These are phyloP conservation scores for Mentha longifolia DNA, from an alignment of 257 asterid genomes.

Conservation along the genomic window DNA sequence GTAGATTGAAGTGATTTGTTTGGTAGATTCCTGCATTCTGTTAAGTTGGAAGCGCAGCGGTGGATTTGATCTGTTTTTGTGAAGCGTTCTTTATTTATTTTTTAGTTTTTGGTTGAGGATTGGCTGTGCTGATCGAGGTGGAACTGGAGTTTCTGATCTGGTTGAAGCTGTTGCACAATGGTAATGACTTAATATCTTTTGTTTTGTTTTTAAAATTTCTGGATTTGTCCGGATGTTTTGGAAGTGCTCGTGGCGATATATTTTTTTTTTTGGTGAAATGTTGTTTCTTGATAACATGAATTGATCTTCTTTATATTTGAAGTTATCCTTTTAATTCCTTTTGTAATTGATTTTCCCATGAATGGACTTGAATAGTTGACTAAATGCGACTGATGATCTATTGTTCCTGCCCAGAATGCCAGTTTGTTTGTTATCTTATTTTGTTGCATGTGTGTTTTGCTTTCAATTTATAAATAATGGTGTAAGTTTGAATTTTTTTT, in stretches of 20 bases:
- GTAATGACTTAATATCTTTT: conserved; percentile 44
- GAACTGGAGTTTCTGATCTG: conserved; percentile 64
- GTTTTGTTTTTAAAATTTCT: background rate
- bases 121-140: conserved; percentile 45
- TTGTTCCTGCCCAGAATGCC: conserved; percentile 24
- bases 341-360: conserved; percentile 7
- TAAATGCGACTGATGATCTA: conserved; percentile 21
- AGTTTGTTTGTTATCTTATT: conserved; percentile 7
- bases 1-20: conserved; percentile 41
- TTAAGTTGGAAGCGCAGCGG: conserved; percentile 32
- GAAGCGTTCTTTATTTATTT: conserved; percentile 27
- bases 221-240: conserved; percentile 27
- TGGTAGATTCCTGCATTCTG: conserved; percentile 26
- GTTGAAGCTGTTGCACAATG: conserved; percentile 62
- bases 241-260: conserved; percentile 18
- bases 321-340: background rate
- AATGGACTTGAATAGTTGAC: background rate
- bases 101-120: conserved; percentile 16
- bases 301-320: conserved; percentile 29
- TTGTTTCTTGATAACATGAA: background rate
- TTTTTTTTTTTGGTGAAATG: conserved; percentile 10
- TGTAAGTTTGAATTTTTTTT: conserved; percentile 5
- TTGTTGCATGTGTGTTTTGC: conserved; percentile 29
- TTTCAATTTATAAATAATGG: conserved; percentile 25
- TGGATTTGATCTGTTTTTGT: conserved; percentile 46